Evolutionary conservation across 768 basidiomycete genomes (phyloP).

Genomic region (Amanita pallidorosea): DNA sequence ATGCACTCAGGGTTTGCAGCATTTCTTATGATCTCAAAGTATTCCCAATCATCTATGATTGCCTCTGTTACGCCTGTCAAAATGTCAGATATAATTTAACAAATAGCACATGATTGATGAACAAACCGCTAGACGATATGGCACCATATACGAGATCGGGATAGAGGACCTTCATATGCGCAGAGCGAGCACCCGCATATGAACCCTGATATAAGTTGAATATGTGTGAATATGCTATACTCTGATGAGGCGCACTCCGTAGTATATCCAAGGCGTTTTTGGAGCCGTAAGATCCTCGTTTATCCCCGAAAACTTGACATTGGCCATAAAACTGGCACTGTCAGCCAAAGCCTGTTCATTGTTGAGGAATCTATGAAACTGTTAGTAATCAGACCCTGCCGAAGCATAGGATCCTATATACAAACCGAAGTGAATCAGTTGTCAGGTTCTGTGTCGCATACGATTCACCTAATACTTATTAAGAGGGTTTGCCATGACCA

Average conservation of each 20-base stretch:
- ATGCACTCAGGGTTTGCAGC: constrained; percentile 59
- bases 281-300: constrained; percentile 63
- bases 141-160: constrained; percentile 85
- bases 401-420: constrained; percentile 6
- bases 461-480: constrained; percentile 45
- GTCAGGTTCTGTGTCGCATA: constrained; percentile 68
- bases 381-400: constrained; percentile 6
- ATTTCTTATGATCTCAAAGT: constrained; percentile 71
- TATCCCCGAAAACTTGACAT: constrained; percentile 66
- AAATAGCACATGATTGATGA: neutral
- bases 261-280: constrained; percentile 82
- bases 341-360: constrained; percentile 87
- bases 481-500: constrained; percentile 8
- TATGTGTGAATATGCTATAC: neutral
- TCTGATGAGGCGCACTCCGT: constrained; percentile 50
- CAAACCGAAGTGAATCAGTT: constrained; percentile 70
- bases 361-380: constrained; percentile 58
- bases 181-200: constrained; percentile 88
- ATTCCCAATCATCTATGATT: constrained; percentile 72
- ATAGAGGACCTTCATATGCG: constrained; percentile 82
- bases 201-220: constrained; percentile 46
- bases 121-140: constrained; percentile 75
- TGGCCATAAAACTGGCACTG: constrained; percentile 83
- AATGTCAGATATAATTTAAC: neutral
- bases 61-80: constrained; percentile 79